Base-by-base conservation (phyloP, 2,329 filamentous ascomycete genomes). In the Mariannaea elegans region DNA sequence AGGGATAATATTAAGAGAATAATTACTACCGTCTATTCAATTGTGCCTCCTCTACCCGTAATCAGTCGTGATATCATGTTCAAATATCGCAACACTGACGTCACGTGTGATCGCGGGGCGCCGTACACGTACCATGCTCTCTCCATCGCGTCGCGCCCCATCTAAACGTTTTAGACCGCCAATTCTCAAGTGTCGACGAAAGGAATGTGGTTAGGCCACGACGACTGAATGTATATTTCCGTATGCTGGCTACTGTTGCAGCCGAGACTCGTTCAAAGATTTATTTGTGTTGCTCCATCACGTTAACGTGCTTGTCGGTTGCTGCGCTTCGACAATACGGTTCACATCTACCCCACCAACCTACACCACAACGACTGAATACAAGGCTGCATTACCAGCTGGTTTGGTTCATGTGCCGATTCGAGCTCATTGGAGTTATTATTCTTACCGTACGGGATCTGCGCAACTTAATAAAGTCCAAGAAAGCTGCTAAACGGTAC, bases 361-460 rank as follows among this genome's bases (percentile, higher is more conserved):
- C 46, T 24, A 39, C 54, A 31, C 42, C 34, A 24, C 34, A 23
- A 45, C 45, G 13, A 24, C 21, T 7, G 12, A 9, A 24, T 44
- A 13, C 24, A 39, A 36, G 21, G 18, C 45, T 49, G 45, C 44
- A 34, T 48, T 39, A 18, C 50, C 54, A 58, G 46, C 27, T 54
- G 38, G 32, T 23, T 42, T 44, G 51, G 57, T 65, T 63, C 67
- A 85, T 85, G 83, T 85, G 83, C 75, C 82, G 83, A 16, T 83
- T 81, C 70, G 83, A 85, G 74, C 78, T 82, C 18, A 65, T 85
- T 24, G 83, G 83, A 24, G 77, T 77, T 41, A 75, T 84, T 36
- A 78, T 85, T 56, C 77, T 85, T 64, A 73, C 80, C 36, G 65
- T 80, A 24, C 80, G 81, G 65, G 75, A 80, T 62, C 76, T 84